Evolutionary conservation across 148 eudicot species (phyloP), one percentile per base, ranked within the genome.

Genomic region (Gaultheria prostrata): DNA sequence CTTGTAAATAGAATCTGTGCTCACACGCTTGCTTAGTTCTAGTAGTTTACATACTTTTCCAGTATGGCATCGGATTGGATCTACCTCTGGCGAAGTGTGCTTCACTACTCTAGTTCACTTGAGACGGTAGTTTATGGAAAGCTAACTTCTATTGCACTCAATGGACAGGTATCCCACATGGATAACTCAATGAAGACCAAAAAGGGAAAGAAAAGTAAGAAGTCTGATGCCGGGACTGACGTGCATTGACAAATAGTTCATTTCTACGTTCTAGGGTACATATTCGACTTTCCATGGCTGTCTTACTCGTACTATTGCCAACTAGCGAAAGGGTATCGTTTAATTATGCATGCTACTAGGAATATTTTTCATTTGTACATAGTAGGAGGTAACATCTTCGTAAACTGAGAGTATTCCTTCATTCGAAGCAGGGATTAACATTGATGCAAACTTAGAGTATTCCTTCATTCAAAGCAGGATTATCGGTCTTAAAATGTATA

Each of bases 121-220:
- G 30, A 21, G 12, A 50, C 20, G 2, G 43, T 71, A 6, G 13
- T 53, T 53, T 45, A 24, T 81, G 71, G 13, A 14, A 48, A 32
- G 17, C 61, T 56, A 43, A 51, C 76, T 48, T 67, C 11, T 11
- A 4, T 4, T n/a, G 46, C 3, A 57, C 59, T 83, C 30, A 67
- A 43, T 72, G 1, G 28, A 81, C 87, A 94, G 97, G 89, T 90
- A 49, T 87, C 97, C 54, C 91, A 83, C 84, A 81, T 90, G 83
- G 90, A 87, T 61, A 87, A 82, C 84, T 50, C 86, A 20, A 89
- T 91, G 80, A 88, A 83, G 82, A n/a, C 83, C 20, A 88, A 85
- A 67, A 90, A 86, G 83, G 84, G 77, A 33, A 51, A 39, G 30
- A 80, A 79, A 45, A 49, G 70, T 59, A 82, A 83, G 84, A 78